Conservation (phyloP, 2,329 filamentous ascomycete genomes). For the Pestalotiopsis sp. region DNA sequence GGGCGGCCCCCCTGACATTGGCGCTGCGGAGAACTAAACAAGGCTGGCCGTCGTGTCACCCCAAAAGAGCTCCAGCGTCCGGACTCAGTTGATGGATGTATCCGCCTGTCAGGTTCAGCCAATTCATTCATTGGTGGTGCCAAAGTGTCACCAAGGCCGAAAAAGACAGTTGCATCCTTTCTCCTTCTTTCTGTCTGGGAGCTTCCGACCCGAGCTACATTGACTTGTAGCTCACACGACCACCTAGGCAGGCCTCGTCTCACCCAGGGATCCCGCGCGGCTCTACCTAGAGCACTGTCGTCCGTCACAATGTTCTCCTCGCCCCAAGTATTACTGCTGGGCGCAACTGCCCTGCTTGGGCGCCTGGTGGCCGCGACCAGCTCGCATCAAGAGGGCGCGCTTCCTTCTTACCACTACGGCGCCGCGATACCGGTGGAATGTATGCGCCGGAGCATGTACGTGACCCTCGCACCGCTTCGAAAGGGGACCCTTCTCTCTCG, state of each 20-base stretch:
- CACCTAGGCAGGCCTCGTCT: not conserved
- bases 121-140: not conserved
- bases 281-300: not conserved
- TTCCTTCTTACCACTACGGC: constrained; percentile 68
- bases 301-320: constrained; percentile 25
- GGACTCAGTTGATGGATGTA: not conserved
- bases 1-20: not conserved
- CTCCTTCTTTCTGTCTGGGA: not conserved
- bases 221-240: constrained; percentile 1
- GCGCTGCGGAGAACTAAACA: not conserved
- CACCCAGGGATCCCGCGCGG: not conserved
- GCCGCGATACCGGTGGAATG: constrained; percentile 71
- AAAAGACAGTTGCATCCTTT: not conserved
- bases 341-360: constrained; percentile 19
- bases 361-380: constrained; percentile 22
- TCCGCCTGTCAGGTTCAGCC: not conserved
- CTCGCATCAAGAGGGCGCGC: constrained; percentile 38
- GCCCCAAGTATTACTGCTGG: constrained; percentile 19
- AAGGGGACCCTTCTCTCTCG: not conserved
- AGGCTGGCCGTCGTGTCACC: not conserved
- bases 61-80: not conserved
- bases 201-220: constrained; percentile 3
- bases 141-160: not conserved
- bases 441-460: constrained; percentile 74
- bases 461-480: constrained; percentile 19